Base-by-base conservation (phyloP, 352 stramenopile genomes). In the Thalassiosira mediterranea region DNA sequence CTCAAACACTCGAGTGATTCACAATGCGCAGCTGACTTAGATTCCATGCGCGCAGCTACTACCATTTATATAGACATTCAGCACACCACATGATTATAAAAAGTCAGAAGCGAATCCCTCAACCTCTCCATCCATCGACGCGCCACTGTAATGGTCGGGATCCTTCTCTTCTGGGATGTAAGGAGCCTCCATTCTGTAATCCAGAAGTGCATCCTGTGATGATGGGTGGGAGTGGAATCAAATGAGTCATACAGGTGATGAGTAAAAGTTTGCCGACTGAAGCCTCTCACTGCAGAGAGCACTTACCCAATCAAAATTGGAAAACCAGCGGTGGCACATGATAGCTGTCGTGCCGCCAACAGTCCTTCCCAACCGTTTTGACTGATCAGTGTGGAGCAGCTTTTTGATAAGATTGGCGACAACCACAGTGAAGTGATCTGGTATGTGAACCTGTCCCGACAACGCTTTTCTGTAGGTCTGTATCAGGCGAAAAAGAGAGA, bases 401-500 rank as follows among this genome's bases (percentile, higher is more conserved):
- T 96, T 96, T 46, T 72, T 84, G 46, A 97, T 91, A 42, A 98
- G 79, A 68, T 98, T 94, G 1, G 82, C 83, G 48, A 88, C 56
- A 10, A 71, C 61, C 7, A 84, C 66, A 54, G 73, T 89, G 74
- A 97, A 91, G 70, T 90, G 91, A 5, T 73, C 67, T 3, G 95
- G 95, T 48, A 97, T 97, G 19, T 87, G 56, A 49, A 97, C 67
- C 23, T 93, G 89, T 51, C 94, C 94, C 25, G 91, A 92, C 60
- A 97, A 78, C 64, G 98, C 97, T 72, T 97, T 96, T 62, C 95
- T 89, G 71, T 95, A 97, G n/a, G n/a, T n/a, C n/a, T n/a, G n/a
- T n/a, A n/a, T n/a, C n/a, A n/a, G n/a, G n/a, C n/a, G n/a, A n/a
- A n/a, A n/a, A n/a, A n/a, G n/a, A n/a, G n/a, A n/a, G n/a, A n/a